A percentile compares a stretch with the other conserved stretches of the same genome.
phyloP scores from a whole-genome alignment of 148 eudicot species.

The Silene uniflora region DNA sequence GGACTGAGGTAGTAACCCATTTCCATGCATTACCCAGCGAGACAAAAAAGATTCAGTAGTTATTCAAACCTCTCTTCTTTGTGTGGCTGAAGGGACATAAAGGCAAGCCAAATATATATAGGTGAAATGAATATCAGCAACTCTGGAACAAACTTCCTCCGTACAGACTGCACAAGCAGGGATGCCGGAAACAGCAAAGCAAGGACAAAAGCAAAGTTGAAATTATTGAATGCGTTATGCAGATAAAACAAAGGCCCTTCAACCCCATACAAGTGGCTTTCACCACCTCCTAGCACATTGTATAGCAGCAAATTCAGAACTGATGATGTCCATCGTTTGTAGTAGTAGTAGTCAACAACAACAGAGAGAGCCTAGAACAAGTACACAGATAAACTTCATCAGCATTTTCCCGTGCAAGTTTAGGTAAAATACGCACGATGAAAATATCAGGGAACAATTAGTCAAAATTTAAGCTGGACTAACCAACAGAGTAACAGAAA shows the following conservation, averaged over 20 bases:
- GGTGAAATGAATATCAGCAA: conserved; percentile 69
- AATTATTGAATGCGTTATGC: conserved; percentile 87
- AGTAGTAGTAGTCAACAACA: conserved; percentile 68
- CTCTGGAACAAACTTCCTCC: conserved; percentile 76
- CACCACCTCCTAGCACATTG: conserved; percentile 96
- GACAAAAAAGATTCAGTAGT: conserved; percentile 15
- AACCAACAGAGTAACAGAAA: conserved; percentile 67
- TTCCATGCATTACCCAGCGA: not conserved
- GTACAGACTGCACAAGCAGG: conserved; percentile 46
- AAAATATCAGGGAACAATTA: not conserved
- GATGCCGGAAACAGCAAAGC: conserved; percentile 74
- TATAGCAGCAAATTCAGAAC: conserved; percentile 75
- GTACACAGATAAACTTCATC: not conserved
- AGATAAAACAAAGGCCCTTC: conserved; percentile 84
- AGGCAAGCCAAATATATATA: conserved; percentile 83
- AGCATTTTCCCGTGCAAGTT: not conserved
- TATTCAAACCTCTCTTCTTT: conserved; percentile 87
- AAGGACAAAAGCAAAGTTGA: conserved; percentile 83
- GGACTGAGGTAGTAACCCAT: not conserved
- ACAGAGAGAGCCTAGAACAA: conserved; percentile 63
- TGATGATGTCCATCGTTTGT: conserved; percentile 90
- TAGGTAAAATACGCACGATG: not conserved
- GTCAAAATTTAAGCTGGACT: conserved; percentile 18
- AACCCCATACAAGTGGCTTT: conserved; percentile 93
- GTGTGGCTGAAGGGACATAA: conserved; percentile 99